A percentile compares a stretch with the other conserved stretches of the same genome.
phyloP scores from a whole-genome alignment of 257 asterid genomes.

The Cynanchum wilfordii region DNA sequence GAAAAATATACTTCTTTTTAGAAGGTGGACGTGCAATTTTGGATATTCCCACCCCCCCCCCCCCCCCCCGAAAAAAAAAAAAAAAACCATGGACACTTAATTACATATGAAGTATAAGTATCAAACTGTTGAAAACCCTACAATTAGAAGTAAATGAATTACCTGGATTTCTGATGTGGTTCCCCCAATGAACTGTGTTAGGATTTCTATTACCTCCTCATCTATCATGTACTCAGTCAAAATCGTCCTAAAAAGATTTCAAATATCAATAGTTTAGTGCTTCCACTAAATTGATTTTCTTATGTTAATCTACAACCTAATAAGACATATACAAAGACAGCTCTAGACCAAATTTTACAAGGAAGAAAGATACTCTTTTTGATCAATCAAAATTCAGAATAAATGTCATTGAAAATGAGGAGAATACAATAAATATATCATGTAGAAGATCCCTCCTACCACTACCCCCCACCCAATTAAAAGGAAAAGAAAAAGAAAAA shows the following conservation, averaged over 20 bases:
- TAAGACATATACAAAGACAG: neutral
- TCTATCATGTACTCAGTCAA: constrained; percentile 50
- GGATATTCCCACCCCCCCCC: no score
- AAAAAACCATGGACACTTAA: no score
- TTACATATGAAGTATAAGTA: neutral
- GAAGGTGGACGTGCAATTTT: no score
- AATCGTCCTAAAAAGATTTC: constrained; percentile 55
- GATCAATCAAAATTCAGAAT: neutral
- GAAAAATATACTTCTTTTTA: no score
- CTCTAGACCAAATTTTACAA: neutral
- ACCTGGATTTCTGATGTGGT: constrained; percentile 77
- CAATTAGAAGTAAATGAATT: constrained; percentile 12
- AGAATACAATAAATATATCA: neutral
- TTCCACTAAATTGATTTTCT: neutral
- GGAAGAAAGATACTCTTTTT: neutral
- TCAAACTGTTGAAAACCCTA: neutral
- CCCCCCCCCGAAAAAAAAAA: no score
- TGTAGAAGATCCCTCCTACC: neutral
- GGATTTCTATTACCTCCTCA: constrained; percentile 53
- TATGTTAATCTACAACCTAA: neutral
- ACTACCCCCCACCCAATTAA: neutral
- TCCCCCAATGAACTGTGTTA: constrained; percentile 83
- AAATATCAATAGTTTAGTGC: neutral
- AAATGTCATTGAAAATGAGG: neutral
- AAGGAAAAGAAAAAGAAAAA: neutral